phyloP scores from a whole-genome alignment of 2,329 filamentous ascomycete genomes.

The Domatiomyces catenatus region DNA sequence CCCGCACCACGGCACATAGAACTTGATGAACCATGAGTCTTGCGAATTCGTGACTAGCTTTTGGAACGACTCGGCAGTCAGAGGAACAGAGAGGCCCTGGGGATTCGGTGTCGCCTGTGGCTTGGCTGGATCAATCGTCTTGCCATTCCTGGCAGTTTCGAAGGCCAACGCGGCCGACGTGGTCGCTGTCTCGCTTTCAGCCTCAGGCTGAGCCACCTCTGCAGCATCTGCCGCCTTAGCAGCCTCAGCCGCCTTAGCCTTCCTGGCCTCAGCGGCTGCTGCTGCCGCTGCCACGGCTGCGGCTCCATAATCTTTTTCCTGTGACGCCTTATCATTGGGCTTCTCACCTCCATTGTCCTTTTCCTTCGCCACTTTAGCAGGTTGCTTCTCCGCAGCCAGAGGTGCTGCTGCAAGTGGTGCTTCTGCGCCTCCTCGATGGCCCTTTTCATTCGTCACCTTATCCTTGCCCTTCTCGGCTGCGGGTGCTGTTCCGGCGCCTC shows the following conservation, averaged over 20 bases:
- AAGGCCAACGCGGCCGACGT: conserved; percentile 17
- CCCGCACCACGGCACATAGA: conserved; percentile 93
- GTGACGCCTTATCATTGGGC: background rate
- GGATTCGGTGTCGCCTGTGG: conserved; percentile 49
- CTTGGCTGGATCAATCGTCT: conserved; percentile 39
- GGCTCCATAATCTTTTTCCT: background rate
- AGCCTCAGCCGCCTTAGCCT: conserved; percentile 23
- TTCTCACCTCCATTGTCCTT: background rate
- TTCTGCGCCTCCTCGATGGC: background rate
- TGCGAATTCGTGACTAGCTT: conserved; percentile 68
- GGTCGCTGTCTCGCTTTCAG: conserved; percentile 23
- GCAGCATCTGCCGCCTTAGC: conserved; percentile 23
- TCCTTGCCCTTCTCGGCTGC: background rate
- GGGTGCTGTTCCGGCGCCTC: background rate
- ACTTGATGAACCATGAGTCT: conserved; percentile 97
- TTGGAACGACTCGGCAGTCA: conserved; percentile 77
- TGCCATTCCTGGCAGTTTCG: conserved; percentile 26
- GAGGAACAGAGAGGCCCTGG: conserved; percentile 55
- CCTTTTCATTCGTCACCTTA: background rate
- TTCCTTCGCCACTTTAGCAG: background rate
- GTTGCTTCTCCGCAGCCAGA: background rate
- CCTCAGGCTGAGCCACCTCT: conserved; percentile 17
- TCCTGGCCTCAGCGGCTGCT: conserved; percentile 20
- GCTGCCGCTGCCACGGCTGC: conserved; percentile 5
- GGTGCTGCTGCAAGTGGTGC: background rate